Evolutionary conservation across 2,329 filamentous ascomycete species (phyloP).

Genomic region (Penicillium palitans): DNA sequence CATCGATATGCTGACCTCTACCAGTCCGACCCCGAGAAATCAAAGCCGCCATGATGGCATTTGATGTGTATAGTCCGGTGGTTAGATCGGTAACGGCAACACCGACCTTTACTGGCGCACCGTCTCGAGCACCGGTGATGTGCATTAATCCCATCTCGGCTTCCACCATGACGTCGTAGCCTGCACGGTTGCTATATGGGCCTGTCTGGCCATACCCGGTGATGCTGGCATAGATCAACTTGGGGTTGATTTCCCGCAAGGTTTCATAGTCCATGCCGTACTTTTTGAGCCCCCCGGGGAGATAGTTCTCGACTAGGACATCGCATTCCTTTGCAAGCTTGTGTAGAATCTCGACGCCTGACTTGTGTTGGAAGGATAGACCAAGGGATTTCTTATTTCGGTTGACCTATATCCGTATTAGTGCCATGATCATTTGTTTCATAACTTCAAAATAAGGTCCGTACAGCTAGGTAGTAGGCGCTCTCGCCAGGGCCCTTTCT

Average conservation of each 20-base stretch:
- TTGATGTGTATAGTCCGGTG: constrained; percentile 91
- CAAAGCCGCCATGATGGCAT: constrained; percentile 91
- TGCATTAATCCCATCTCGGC: constrained; percentile 98
- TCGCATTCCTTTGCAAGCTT: constrained; percentile 81
- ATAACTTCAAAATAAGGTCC: constrained; percentile 21
- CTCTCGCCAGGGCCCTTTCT: constrained; percentile 76
- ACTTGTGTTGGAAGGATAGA: constrained; percentile 82
- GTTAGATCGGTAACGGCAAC: constrained; percentile 96
- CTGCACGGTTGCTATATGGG: constrained; percentile 80
- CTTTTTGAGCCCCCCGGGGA: constrained; percentile 84
- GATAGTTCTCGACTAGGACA: constrained; percentile 94
- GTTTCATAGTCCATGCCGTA: constrained; percentile 88
- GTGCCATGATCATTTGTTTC: not conserved
- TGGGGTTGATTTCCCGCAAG: constrained; percentile 76
- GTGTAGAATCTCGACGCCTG: constrained; percentile 84
- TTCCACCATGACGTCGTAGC: constrained; percentile 99
- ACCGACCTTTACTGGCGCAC: constrained; percentile 92
- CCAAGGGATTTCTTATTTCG: constrained; percentile 95
- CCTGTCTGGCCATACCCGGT: constrained; percentile 97
- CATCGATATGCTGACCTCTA: constrained; percentile 87
- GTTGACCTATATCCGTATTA: constrained; percentile 65
- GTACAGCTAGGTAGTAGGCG: constrained; percentile 87
- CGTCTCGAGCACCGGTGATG: constrained; percentile 85
- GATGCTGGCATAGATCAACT: constrained; percentile 90
- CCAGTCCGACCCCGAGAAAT: constrained; percentile 73